phyloP scores from a whole-genome alignment of 768 basidiomycete species.

The Tulasnella calospora region DNA sequence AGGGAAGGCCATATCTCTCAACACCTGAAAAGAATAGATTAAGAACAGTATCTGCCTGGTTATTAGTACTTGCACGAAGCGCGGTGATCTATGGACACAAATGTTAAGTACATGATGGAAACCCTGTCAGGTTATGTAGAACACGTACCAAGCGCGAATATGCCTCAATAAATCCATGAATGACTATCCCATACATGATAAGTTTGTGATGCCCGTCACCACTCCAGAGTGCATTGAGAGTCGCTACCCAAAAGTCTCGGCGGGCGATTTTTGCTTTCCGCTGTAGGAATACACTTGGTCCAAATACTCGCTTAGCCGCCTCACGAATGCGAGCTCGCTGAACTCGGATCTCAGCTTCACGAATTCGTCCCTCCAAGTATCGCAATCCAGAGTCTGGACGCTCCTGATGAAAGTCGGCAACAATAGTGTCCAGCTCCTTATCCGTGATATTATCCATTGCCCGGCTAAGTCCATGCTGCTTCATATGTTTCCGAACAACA shows the following conservation, averaged over 20 bases:
- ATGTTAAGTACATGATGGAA: no score
- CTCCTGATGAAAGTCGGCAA: not conserved
- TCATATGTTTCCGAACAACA: not conserved
- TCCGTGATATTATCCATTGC: not conserved
- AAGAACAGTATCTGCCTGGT: not conserved
- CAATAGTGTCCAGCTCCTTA: not conserved
- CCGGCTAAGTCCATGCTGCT: not conserved
- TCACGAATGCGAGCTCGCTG: not conserved
- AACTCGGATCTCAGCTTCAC: not conserved
- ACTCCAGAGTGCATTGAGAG: no score
- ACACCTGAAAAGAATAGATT: not conserved
- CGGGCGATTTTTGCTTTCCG: not conserved
- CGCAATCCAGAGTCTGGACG: not conserved
- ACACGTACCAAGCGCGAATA: not conserved
- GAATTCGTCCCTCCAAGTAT: not conserved
- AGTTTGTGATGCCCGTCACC: no score
- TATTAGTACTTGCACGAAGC: not conserved
- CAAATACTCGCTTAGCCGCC: not conserved
- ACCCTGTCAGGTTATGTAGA: no score
- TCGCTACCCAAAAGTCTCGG: not conserved
- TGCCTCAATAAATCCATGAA: not conserved
- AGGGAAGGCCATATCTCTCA: not conserved
- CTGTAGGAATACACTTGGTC: not conserved
- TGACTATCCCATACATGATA: conserved; percentile 36
- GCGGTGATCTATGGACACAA: not conserved